Base-by-base conservation (phyloP, 768 basidiomycete species). In the Boletales sp. region DNA sequence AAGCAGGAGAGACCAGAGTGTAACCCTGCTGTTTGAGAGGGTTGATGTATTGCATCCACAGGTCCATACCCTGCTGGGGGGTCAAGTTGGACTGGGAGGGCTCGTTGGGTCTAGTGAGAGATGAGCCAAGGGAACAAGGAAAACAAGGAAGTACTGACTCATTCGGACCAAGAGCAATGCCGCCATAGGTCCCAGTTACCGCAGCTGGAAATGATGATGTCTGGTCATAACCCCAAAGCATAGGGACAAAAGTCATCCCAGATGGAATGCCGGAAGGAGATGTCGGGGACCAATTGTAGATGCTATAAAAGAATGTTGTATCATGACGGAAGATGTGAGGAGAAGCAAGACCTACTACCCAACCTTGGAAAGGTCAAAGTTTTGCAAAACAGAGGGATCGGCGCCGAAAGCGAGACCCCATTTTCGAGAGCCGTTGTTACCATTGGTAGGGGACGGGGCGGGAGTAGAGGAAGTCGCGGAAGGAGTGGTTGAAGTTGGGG, bases 211-310 rank as follows among this genome's bases (percentile, higher is more conserved):
- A 27, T 57, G 50, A 70, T 54, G 64, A 87, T 86, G 30, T 52
- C 43, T 84, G 71, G 14, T 76, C 68, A 0, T 50, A 46, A 50
- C 86, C 83, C 88, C 87, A 92, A 1, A 90, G 65, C 85, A 87
- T 86, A 18, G 85, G 77, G 32, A 78, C 70, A 55, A 65, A 79
- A 1, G 73, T 53, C 12, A 84, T 61, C 15, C 81, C 83, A 18
- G 18, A 24, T 2, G 36, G 75, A 65, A 4, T 61, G 17, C 0
- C 57, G 55, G 14, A 44, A 19, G 29, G 84, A 78, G 43, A 65
- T 65, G 50, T 54, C 7, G 81, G 72, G 29, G 71, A 69, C 92
- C 92, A 94, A 30, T 75, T 80, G 68, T 90, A 89, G 35, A 84
- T 43, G 12, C 77, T 78, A 44, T 36, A 9, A 1, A 36, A n/a